Base-by-base conservation (phyloP, 768 basidiomycete species). In the Cystofilobasidium ferigula region DNA sequence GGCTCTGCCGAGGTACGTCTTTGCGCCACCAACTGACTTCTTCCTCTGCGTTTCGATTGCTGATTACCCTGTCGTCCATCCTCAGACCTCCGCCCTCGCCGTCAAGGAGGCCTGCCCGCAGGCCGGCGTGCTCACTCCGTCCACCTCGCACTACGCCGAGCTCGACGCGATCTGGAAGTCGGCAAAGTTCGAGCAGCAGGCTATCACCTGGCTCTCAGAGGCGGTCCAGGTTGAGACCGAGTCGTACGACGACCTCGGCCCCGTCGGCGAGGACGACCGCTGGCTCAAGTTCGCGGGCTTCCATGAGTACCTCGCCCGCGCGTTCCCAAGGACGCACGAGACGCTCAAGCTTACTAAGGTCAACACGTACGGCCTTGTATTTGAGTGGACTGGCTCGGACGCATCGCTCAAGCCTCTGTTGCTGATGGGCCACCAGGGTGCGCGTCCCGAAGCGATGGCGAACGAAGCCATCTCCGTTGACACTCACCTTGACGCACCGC, bases 361-460 rank as follows among this genome's bases (percentile, higher is more conserved):
- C 71, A 88, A 89, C 73, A 86, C 83, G 0, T 87, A 86, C 70
- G 88, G 82, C 0, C 78, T 89, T n/a, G 74, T 87, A 10, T 87
- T 82, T 72, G 81, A 83, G 57, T 89, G 87, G 87, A 77, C 80
- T 61, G 88, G 87, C 1, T 80, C 81, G 4, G 79, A 87, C 69
- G 65, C 74, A 14, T 76, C 78, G 0, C 77, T 86, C n/a, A 86
- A 87, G 73, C 88, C 88, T 0, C 70, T 88, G 20, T 77, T 89
- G 16, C 74, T 75, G 51, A 72, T 71, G 1, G 74, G 71, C 22
- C 74, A 76, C 48, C 75, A 76, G 69, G 74, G 71, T 72, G 12
- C 26, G 51, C 30, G 9, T 32, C 3, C 12, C n/a, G 72, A 28
- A 18, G 13, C n/a, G 0, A 16, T 28, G 24, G 4, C 26, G 13